A percentile compares a stretch with the other conserved stretches of the same genome.
These are phyloP conservation scores for Phoma sp. DNA, from an alignment of 2,329 filamentous ascomycete species.

Conservation along the genomic window DNA sequence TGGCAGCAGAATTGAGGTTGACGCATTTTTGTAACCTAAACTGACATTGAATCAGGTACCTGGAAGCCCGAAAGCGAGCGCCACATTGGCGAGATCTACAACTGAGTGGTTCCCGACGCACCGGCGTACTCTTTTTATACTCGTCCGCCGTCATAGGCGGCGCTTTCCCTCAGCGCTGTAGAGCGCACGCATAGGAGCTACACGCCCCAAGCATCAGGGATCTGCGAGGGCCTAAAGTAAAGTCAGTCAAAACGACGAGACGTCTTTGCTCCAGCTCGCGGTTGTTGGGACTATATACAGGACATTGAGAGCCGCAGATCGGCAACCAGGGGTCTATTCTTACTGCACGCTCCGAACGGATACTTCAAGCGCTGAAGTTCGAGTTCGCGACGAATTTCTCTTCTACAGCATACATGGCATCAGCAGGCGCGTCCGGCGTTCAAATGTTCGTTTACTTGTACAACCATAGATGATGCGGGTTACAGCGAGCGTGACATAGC, in stretches of 20 bases:
- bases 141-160: neutral
- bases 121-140: neutral
- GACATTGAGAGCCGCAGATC: conserved; percentile 9
- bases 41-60: conserved; percentile 40
- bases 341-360: conserved; percentile 11
- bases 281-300: neutral
- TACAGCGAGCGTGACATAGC: conserved; percentile 11
- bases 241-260: neutral
- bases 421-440: conserved; percentile 11
- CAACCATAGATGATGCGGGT: conserved; percentile 8
- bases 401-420: conserved; percentile 10
- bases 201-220: neutral
- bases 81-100: conserved; percentile 44
- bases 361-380: conserved; percentile 44
- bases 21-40: conserved; percentile 6
- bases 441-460: conserved; percentile 4
- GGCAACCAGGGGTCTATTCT: conserved; percentile 6
- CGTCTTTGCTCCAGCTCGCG: neutral
- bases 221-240: neutral
- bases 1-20: conserved; percentile 3
- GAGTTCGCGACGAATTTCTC: conserved; percentile 7
- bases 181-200: neutral
- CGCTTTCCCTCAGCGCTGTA: neutral
- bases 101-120: conserved; percentile 20
- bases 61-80: conserved; percentile 46